A percentile compares a stretch with the other conserved stretches of the same genome.
phyloP scores from a whole-genome alignment of 495 filamentous ascomycete species.

The Penicillium fimorum region DNA sequence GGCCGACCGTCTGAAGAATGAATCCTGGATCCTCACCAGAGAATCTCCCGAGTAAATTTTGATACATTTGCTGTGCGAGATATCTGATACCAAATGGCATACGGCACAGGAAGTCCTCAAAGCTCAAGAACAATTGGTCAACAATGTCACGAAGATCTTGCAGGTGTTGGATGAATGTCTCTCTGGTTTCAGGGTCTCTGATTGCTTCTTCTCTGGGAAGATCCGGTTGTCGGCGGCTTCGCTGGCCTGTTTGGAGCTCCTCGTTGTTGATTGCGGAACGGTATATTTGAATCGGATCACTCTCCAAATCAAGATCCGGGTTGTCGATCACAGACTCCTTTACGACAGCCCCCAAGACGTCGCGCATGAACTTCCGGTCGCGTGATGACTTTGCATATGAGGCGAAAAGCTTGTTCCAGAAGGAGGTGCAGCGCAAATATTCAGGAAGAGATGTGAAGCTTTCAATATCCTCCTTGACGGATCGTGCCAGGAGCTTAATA shows the following conservation, averaged over 20 bases:
- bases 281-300: slow-evolving; percentile 97
- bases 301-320: slow-evolving; percentile 85
- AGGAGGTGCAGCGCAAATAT: slow-evolving; percentile 84
- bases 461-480: slow-evolving; percentile 85
- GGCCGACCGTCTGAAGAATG: slow-evolving; percentile 77
- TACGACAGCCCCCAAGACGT: slow-evolving; percentile 78
- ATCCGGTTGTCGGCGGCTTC: slow-evolving; percentile 73
- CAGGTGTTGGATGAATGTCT: slow-evolving; percentile 87
- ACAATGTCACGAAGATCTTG: slow-evolving; percentile 91
- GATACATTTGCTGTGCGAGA: slow-evolving; percentile 82
- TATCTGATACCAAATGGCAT: slow-evolving; percentile 95
- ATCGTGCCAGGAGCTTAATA: slow-evolving; percentile 79
- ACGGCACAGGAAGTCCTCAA: slow-evolving; percentile 78
- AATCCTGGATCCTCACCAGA: slow-evolving; percentile 73
- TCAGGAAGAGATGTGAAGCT: slow-evolving; percentile 71
- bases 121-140: slow-evolving; percentile 76
- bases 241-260: slow-evolving; percentile 84
- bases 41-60: slow-evolving; percentile 71
- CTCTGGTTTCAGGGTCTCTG: slow-evolving; percentile 85
- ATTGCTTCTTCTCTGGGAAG: slow-evolving; percentile 90
- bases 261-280: slow-evolving; percentile 93
- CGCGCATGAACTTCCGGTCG: slow-evolving; percentile 87
- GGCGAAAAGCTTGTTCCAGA: slow-evolving; percentile 82
- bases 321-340: slow-evolving; percentile 89
- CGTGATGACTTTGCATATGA: slow-evolving; percentile 90